A percentile compares a stretch with the other conserved stretches of the same genome.
Evolutionary conservation across 2,329 filamentous ascomycete species (phyloP).

Genomic region (Cercospora zeae-maydis): DNA sequence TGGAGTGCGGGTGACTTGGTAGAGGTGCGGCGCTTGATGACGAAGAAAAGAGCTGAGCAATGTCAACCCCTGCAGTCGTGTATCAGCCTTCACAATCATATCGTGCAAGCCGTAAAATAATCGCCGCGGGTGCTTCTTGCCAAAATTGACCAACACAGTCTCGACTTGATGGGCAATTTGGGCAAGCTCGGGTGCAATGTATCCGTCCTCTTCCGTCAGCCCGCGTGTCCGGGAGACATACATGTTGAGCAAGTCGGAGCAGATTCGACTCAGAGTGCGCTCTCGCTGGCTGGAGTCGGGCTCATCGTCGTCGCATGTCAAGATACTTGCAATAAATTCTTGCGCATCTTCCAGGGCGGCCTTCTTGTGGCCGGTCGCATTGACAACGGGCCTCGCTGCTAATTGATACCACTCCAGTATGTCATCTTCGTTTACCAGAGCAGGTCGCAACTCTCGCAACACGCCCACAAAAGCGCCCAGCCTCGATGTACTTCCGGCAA

Average conservation of each 20-base stretch:
- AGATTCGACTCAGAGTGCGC: constrained; percentile 58
- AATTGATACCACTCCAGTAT: constrained; percentile 70
- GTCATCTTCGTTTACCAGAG: constrained; percentile 60
- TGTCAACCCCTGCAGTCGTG: constrained; percentile 61
- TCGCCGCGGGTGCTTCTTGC: constrained; percentile 67
- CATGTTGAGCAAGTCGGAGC: constrained; percentile 50
- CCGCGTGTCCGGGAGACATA: constrained; percentile 44
- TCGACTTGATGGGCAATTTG: constrained; percentile 49
- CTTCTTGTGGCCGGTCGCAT: constrained; percentile 59
- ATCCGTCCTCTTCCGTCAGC: constrained; percentile 35
- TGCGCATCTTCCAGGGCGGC: constrained; percentile 62
- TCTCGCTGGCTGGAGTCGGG: constrained; percentile 48
- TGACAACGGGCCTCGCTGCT: constrained; percentile 55
- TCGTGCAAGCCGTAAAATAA: constrained; percentile 64
- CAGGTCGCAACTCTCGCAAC: constrained; percentile 61
- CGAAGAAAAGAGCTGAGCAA: constrained; percentile 71
- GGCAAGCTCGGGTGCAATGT: constrained; percentile 44
- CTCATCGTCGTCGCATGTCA: constrained; percentile 60
- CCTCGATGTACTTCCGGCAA: constrained; percentile 55
- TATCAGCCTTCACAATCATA: constrained; percentile 61
- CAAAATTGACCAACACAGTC: constrained; percentile 54
- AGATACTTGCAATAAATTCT: constrained; percentile 60
- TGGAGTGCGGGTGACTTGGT: constrained; percentile 67
- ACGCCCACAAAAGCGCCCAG: constrained; percentile 67
- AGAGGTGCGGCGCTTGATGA: constrained; percentile 73